These are phyloP conservation scores for Calonectria montana DNA, from an alignment of 2,329 filamentous ascomycete genomes.

Conservation along the genomic window DNA sequence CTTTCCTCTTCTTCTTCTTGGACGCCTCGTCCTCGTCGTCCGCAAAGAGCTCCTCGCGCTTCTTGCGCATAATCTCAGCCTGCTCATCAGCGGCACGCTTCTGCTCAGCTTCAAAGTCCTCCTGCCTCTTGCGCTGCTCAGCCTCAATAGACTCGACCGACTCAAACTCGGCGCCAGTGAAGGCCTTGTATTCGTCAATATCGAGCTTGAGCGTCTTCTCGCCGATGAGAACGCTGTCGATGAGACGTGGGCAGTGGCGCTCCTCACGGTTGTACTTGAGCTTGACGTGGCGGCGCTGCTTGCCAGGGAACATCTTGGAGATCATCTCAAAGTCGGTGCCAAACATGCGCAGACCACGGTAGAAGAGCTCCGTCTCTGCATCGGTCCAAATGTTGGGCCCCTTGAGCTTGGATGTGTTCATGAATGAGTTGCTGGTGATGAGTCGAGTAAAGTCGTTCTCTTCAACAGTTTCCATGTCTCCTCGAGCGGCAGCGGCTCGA, in stretches of 20 bases:
- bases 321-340: conserved; percentile 89
- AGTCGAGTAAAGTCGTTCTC: conserved; percentile 83
- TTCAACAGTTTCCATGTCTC: conserved; percentile 72
- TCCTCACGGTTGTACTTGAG: conserved; percentile 87
- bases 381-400: conserved; percentile 76
- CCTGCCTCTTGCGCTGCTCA: conserved; percentile 61
- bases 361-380: conserved; percentile 80
- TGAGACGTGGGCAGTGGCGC: conserved; percentile 69
- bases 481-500: conserved; percentile 62
- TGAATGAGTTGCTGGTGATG: conserved; percentile 76
- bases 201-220: conserved; percentile 68
- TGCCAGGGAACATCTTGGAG: conserved; percentile 77
- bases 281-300: conserved; percentile 80
- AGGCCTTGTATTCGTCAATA: conserved; percentile 69
- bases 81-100: conserved; percentile 58
- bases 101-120: conserved; percentile 58
- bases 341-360: conserved; percentile 78
- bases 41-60: conserved; percentile 61
- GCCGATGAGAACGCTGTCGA: conserved; percentile 73
- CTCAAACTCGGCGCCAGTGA: conserved; percentile 65
- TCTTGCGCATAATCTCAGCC: conserved; percentile 59
- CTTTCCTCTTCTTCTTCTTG: conserved; percentile 50
- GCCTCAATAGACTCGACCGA: conserved; percentile 66
- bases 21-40: conserved; percentile 48
- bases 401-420: conserved; percentile 69